Conservation (phyloP, 129 eudicot species). For the Tagetes patula region DNA sequence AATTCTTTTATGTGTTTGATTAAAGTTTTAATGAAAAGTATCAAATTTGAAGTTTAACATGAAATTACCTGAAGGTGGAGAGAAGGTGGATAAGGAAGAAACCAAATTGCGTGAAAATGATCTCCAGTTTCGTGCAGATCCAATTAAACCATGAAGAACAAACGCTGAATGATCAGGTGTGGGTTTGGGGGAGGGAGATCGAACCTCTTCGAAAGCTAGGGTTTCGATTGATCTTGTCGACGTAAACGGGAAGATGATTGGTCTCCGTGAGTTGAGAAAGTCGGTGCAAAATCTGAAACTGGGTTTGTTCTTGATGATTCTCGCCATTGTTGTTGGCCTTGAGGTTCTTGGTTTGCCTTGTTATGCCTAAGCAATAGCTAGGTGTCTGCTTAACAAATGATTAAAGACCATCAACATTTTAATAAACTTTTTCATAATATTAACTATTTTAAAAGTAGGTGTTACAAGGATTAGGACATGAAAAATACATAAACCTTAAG, state of each 20-base stretch:
- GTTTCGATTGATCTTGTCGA: slow-evolving; percentile 55
- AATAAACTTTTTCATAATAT: no score
- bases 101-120: slow-evolving; percentile 72
- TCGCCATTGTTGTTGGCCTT: slow-evolving; percentile 34
- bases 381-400: neutral
- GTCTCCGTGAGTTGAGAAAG: slow-evolving; percentile 24
- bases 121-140: slow-evolving; percentile 89
- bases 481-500: no score
- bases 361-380: neutral
- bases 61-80: slow-evolving; percentile 46
- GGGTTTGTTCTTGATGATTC: slow-evolving; percentile 37
- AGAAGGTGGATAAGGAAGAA: slow-evolving; percentile 53
- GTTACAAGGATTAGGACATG: no score
- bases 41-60: no score
- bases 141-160: slow-evolving; percentile 82
- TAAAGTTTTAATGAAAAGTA: no score
- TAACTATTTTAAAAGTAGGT: no score
- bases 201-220: slow-evolving; percentile 81
- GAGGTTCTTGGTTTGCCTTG: neutral
- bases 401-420: no score
- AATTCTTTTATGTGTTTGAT: no score
- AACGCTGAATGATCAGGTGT: slow-evolving; percentile 52
- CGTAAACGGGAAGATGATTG: slow-evolving; percentile 29
- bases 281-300: slow-evolving; percentile 35
- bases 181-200: slow-evolving; percentile 45